Percentiles rank a stretch among this genome's conserved stretches.
Evolutionary conservation across 2,329 filamentous ascomycete species (phyloP).

Genomic region (Ophiostoma novo-ulmi): DNA sequence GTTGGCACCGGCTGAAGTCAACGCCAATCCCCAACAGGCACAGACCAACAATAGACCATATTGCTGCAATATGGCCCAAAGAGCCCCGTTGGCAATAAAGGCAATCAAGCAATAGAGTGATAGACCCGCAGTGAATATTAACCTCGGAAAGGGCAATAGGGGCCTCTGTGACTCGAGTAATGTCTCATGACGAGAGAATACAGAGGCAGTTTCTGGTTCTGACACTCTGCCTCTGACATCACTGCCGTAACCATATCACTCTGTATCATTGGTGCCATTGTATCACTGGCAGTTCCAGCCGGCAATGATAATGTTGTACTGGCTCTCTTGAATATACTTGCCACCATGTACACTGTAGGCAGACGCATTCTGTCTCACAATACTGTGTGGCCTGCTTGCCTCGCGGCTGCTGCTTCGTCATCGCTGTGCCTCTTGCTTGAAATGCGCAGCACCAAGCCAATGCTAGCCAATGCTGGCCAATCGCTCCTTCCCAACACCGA

Average conservation of each 20-base stretch:
- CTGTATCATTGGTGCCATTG: too few species aligned
- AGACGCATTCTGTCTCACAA: background rate
- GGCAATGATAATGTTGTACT: background rate
- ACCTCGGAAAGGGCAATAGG: background rate
- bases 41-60: background rate
- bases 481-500: too few species aligned
- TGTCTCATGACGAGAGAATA: constrained; percentile 2
- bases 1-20: constrained; percentile 5
- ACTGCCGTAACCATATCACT: background rate
- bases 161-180: background rate
- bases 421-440: constrained; percentile 4
- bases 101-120: background rate
- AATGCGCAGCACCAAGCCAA: background rate
- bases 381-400: background rate
- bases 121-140: background rate
- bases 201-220: constrained; percentile 8
- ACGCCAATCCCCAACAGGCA: constrained; percentile 4
- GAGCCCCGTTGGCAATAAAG: too few species aligned
- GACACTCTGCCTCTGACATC: background rate
- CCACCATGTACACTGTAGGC: background rate
- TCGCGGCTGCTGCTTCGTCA: constrained; percentile 1
- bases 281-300: background rate
- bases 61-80: background rate
- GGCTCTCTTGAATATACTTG: background rate
- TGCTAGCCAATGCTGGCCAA: background rate